phyloP scores from a whole-genome alignment of 2,329 filamentous ascomycete genomes.

The Fusarium penzigii region DNA sequence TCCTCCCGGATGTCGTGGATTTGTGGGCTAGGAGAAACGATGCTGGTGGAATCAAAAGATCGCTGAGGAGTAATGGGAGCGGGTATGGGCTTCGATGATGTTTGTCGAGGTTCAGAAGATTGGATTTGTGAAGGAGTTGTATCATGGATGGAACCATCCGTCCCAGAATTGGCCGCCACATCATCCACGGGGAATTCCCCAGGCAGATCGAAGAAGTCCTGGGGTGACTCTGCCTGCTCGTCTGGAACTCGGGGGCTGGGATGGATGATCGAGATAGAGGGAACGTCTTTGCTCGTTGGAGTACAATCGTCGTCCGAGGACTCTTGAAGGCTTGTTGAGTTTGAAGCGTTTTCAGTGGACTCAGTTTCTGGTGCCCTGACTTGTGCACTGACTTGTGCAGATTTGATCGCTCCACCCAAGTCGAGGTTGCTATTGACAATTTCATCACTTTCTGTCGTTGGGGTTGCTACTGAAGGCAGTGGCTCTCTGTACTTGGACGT shows the following conservation, averaged over 20 bases:
- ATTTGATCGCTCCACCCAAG: slow-evolving; percentile 34
- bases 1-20: slow-evolving; percentile 40
- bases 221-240: slow-evolving; percentile 21
- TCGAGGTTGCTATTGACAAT: slow-evolving; percentile 53
- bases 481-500: slow-evolving; percentile 63
- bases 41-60: slow-evolving; percentile 19
- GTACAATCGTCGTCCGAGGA: slow-evolving; percentile 4
- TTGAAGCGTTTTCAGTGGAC: slow-evolving; percentile 1
- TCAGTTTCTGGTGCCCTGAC: not conserved
- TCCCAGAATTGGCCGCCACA: slow-evolving; percentile 4
- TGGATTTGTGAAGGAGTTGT: not conserved
- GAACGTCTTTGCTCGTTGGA: slow-evolving; percentile 30
- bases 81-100: not conserved
- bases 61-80: slow-evolving; percentile 14
- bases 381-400: slow-evolving; percentile 12
- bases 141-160: slow-evolving; percentile 6
- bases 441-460: slow-evolving; percentile 66
- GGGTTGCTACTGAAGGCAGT: slow-evolving; percentile 69
- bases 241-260: slow-evolving; percentile 41
- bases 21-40: slow-evolving; percentile 16
- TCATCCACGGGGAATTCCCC: slow-evolving; percentile 58
- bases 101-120: not conserved
- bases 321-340: not conserved
- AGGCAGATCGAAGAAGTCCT: slow-evolving; percentile 53
- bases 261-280: slow-evolving; percentile 46